Evolutionary conservation across 1,139 yeast species (phyloP).

Genomic region (Scheffersomyces illinoinensis): DNA sequence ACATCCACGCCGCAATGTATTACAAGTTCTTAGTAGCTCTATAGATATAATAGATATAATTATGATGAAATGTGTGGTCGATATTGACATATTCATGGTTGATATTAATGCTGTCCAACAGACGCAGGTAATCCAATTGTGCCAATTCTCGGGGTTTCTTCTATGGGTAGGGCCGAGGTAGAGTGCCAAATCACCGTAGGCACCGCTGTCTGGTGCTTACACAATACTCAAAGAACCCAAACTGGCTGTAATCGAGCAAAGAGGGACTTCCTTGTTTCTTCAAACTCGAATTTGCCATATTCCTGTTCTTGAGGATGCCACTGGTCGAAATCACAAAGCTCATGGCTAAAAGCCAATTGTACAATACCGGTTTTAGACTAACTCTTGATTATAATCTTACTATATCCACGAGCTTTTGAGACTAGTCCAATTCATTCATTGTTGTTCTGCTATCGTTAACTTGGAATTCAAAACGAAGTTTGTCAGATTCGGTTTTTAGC

Average conservation of each 20-base stretch:
- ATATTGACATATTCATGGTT: no score
- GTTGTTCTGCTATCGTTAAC: conserved; percentile 47
- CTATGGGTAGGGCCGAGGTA: conserved; percentile 64
- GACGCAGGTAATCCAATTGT: neutral
- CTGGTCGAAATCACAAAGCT: conserved; percentile 53
- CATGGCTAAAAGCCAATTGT: conserved; percentile 68
- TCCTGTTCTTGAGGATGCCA: conserved; percentile 25
- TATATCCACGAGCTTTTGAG: conserved; percentile 3
- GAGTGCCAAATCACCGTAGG: conserved; percentile 66
- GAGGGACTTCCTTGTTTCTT: conserved; percentile 10
- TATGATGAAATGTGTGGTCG: no score
- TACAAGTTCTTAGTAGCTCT: neutral
- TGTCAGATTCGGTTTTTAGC: conserved; percentile 65
- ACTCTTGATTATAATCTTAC: conserved; percentile 43
- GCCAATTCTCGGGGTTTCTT: conserved; percentile 38
- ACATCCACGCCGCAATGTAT: neutral
- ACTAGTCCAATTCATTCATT: conserved; percentile 31
- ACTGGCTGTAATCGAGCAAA: conserved; percentile 26
- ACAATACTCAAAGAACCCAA: conserved; percentile 39
- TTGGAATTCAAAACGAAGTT: conserved; percentile 70
- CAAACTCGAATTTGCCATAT: no score
- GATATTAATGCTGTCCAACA: neutral
- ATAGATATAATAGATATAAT: neutral
- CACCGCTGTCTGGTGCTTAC: conserved; percentile 38
- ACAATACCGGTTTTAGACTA: conserved; percentile 48